Percentiles rank a stretch among this genome's conserved stretches.
Evolutionary conservation across 148 eudicot genomes (phyloP).

Genomic region (Vaccinium macrocarpon): DNA sequence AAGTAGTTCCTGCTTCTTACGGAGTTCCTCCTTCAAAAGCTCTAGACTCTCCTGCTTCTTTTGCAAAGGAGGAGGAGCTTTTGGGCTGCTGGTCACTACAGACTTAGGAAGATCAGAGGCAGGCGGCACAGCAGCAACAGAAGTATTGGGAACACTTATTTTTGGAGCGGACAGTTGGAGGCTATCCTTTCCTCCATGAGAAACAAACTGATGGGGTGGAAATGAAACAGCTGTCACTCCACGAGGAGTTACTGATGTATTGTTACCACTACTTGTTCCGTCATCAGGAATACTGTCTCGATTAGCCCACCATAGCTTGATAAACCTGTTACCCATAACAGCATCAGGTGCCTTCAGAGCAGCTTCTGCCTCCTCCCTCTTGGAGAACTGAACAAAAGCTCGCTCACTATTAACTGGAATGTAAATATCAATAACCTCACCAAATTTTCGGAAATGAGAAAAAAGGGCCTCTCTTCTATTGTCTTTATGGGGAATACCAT

Average conservation of each 20-base stretch:
- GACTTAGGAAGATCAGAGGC: conserved; percentile 44
- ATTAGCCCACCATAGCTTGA: conserved; percentile 92
- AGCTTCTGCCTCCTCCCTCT: conserved; percentile 85
- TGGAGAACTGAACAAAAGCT: conserved; percentile 96
- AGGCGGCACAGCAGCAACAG: conserved; percentile 30
- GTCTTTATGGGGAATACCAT: conserved; percentile 73
- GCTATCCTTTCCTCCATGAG: conserved; percentile 47
- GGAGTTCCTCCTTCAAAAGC: conserved; percentile 81
- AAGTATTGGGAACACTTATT: conserved; percentile 27
- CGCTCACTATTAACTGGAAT: conserved; percentile 70
- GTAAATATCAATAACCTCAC: conserved; percentile 77
- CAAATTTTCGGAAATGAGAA: conserved; percentile 84
- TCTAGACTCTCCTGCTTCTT: conserved; percentile 77
- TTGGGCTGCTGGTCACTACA: conserved; percentile 38
- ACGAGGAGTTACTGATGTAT: conserved; percentile 27
- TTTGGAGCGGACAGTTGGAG: conserved; percentile 34
- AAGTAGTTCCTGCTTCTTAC: conserved; percentile 91
- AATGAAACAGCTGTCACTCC: conserved; percentile 34
- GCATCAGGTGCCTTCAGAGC: conserved; percentile 98
- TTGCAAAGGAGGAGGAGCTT: conserved; percentile 44
- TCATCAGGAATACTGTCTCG: conserved; percentile 68
- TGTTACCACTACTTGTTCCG: conserved; percentile 36
- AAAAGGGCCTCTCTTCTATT: conserved; percentile 78
- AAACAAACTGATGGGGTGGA: conserved; percentile 28
- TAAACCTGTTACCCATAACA: conserved; percentile 95